These are phyloP conservation scores for Antitrichia curtipendula DNA, from an alignment of 225 moss, liverwort and hornwort genomes.

Conservation along the genomic window DNA sequence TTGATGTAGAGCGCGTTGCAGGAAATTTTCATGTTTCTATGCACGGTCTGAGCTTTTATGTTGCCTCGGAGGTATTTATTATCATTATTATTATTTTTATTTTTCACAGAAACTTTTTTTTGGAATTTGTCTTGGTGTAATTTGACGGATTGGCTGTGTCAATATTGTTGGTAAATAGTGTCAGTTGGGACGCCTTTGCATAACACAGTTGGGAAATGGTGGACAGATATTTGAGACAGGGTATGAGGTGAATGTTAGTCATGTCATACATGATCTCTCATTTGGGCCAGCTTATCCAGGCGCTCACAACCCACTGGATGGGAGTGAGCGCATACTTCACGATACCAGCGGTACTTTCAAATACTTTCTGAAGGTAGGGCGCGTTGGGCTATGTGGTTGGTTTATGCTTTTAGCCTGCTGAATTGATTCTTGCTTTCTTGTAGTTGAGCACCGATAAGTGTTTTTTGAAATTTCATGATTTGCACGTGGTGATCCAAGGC, in stretches of 20 bases:
- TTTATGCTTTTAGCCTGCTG: not conserved
- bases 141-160: not conserved
- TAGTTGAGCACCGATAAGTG: not conserved
- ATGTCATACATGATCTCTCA: slow-evolving; percentile 75
- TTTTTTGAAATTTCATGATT: not conserved
- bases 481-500: not conserved
- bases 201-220: not conserved
- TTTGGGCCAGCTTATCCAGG: slow-evolving; percentile 93
- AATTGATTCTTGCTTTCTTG: not conserved
- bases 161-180: not conserved
- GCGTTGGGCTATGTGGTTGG: not conserved
- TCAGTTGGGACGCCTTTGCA: not conserved
- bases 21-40: slow-evolving; percentile 94
- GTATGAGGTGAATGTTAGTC: slow-evolving; percentile 79
- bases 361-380: slow-evolving; percentile 72
- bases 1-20: slow-evolving; percentile 83
- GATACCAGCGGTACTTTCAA: slow-evolving; percentile 80
- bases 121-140: no score
- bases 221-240: slow-evolving; percentile 57
- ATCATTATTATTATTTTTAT: no score
- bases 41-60: slow-evolving; percentile 76
- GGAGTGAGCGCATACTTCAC: slow-evolving; percentile 49
- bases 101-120: not conserved
- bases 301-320: slow-evolving; percentile 79
- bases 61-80: slow-evolving; percentile 54